phyloP scores from a whole-genome alignment of 2,329 filamentous ascomycete species.

The Neobulgaria alba region DNA sequence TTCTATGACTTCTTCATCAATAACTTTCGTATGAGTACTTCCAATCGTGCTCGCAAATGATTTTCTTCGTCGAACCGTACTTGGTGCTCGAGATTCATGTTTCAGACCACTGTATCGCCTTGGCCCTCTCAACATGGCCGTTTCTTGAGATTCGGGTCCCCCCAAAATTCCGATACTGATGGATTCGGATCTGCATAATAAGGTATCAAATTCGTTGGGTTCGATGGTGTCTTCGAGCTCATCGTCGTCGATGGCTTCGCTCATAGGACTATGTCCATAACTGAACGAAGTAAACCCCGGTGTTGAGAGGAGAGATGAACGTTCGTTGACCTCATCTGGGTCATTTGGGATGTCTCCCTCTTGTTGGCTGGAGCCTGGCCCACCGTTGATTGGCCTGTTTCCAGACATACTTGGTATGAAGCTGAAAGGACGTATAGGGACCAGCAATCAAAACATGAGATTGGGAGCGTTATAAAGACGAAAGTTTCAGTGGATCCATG shows the following conservation, averaged over 20 bases:
- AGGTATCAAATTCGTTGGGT: conserved; percentile 24
- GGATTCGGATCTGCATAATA: conserved; percentile 22
- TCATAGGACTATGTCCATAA: conserved; percentile 5
- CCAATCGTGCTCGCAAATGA: conserved; percentile 15
- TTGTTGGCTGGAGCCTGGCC: too few relatives aligned
- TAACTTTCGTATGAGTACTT: conserved; percentile 7
- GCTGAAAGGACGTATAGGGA: too few relatives aligned
- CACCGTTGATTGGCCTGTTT: too few relatives aligned
- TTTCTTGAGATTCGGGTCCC: conserved; percentile 24
- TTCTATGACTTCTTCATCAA: conserved; percentile 9
- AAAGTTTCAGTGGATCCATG: too few relatives aligned
- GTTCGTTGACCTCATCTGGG: conserved; percentile 8
- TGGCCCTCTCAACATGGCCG: conserved; percentile 25
- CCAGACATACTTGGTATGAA: too few relatives aligned
- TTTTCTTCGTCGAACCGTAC: conserved; percentile 17
- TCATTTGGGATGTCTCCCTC: not conserved
- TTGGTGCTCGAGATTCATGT: conserved; percentile 8
- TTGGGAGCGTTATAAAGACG: too few relatives aligned
- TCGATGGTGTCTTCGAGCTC: conserved; percentile 33
- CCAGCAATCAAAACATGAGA: too few relatives aligned
- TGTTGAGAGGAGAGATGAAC: conserved; percentile 11
- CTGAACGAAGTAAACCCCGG: conserved; percentile 1
- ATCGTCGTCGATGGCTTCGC: conserved; percentile 11
- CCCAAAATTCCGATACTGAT: conserved; percentile 24
- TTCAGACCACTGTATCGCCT: conserved; percentile 16